Evolutionary conservation across 2,329 filamentous ascomycete genomes (phyloP).

Genomic region (Sporothrix brunneoviolacea): DNA sequence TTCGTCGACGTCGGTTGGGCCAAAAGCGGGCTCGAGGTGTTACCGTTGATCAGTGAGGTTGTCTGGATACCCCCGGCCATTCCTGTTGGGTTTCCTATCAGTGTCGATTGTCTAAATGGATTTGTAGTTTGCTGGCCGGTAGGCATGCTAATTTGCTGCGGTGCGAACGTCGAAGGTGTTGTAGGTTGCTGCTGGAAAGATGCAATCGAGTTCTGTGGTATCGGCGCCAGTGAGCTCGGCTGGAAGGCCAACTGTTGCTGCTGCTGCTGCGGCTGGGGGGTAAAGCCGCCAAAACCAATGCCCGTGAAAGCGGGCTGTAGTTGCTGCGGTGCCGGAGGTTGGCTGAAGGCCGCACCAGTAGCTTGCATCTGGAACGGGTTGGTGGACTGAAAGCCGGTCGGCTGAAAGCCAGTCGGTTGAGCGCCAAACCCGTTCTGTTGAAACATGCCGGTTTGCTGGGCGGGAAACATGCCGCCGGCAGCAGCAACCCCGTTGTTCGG

Average conservation of each 20-base stretch:
- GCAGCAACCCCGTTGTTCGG: slow-evolving; percentile 23
- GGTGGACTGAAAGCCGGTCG: slow-evolving; percentile 33
- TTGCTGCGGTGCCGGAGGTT: slow-evolving; percentile 31
- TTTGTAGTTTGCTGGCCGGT: slow-evolving; percentile 64
- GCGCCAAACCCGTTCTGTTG: slow-evolving; percentile 35
- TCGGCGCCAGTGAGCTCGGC: slow-evolving; percentile 44
- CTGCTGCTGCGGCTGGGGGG: slow-evolving; percentile 50
- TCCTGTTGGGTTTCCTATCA: slow-evolving; percentile 53
- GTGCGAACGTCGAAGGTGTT: not conserved
- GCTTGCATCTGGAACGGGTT: slow-evolving; percentile 37
- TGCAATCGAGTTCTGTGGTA: slow-evolving; percentile 51
- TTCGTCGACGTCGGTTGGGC: slow-evolving; percentile 67
- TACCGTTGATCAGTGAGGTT: too few species aligned
- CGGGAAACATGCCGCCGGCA: slow-evolving; percentile 24
- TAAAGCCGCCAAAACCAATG: slow-evolving; percentile 77
- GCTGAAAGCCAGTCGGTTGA: slow-evolving; percentile 30
- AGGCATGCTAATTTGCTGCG: slow-evolving; percentile 35
- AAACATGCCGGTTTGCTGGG: slow-evolving; percentile 29
- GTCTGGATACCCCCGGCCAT: slow-evolving; percentile 23
- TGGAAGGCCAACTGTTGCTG: slow-evolving; percentile 40
- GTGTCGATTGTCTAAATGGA: slow-evolving; percentile 88
- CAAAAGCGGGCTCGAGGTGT: slow-evolving; percentile 4
- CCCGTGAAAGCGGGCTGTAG: slow-evolving; percentile 53
- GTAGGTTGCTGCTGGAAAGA: slow-evolving; percentile 42
- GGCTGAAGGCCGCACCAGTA: slow-evolving; percentile 27